Evolutionary conservation across 768 basidiomycete species (phyloP), one percentile per base, ranked within the genome.

Genomic region (Auricularia sp.): DNA sequence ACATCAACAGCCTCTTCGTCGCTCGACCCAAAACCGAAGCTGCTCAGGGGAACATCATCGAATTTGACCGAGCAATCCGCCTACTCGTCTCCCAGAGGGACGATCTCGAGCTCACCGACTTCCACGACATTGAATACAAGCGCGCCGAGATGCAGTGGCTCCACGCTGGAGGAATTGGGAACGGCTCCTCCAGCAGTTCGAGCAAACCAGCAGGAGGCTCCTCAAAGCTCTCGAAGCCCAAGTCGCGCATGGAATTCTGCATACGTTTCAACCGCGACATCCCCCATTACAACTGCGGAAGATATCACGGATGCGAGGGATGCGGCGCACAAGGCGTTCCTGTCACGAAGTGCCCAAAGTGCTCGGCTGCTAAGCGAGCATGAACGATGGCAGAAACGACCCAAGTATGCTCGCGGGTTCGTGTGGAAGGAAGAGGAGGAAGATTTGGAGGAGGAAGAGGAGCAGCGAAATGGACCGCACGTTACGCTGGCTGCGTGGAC

Each of bases 291-390:
- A 21, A 35, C 61, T 12, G 4, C 7, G 65, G 66, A 60, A 8
- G 61, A 36, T 67, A 63, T 59, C 66, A 67, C 43, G 58, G 56
- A 11, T 67, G 66, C 44, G 43, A 51, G n/a, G 43, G 23, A 3
- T 65, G 66, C 43, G 42, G 60, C 18, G 43, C 43, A 2, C 6
- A 6, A 6, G 47, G 11, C 14, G 21, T 8, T 14, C 16, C 51
- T 23, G 35, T n/a, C 66, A 65, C 59, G 14, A 36, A 64, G 34
- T 18, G 63, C 47, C 16, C 36, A 7, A 39, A 39, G 60, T 51
- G 36, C 33, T 36, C 39, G 42, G 33, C 8, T 34, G 8, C 1
- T 18, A 42, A 35, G 18, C 18, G 39, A 18, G 34, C 29, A 39
- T 39, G 18, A 18, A 47, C n/a, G 36, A 4, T 34, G 62, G 65